Evolutionary conservation across 2,329 filamentous ascomycete genomes (phyloP).

Genomic region (Thelonectria blattea): DNA sequence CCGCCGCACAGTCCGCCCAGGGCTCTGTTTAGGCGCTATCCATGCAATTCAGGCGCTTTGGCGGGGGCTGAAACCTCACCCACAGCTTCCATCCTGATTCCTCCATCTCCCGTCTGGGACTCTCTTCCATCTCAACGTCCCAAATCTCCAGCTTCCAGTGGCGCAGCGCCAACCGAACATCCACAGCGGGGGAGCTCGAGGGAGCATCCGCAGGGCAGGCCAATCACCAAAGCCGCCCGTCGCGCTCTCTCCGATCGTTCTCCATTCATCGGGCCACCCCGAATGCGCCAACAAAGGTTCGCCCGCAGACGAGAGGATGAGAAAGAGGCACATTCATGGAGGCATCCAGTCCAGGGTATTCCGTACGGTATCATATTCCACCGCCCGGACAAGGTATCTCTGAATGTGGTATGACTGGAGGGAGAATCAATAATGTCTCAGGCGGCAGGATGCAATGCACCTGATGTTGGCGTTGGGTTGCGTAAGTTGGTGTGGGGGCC

Average conservation of each 20-base stretch:
- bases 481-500: conserved; percentile 11
- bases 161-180: conserved; percentile 6
- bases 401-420: conserved; percentile 6
- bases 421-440: not conserved
- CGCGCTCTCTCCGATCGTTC: conserved; percentile 23
- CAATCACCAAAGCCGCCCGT: conserved; percentile 22
- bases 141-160: conserved; percentile 4
- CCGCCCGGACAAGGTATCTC: not conserved
- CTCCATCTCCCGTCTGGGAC: not conserved
- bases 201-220: conserved; percentile 32
- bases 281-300: conserved; percentile 33
- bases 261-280: conserved; percentile 30
- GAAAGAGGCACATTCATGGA: not conserved
- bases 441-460: conserved; percentile 2
- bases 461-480: not conserved
- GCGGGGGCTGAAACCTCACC: conserved; percentile 37
- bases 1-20: conserved; percentile 8
- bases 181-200: conserved; percentile 11
- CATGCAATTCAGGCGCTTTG: not conserved
- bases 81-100: conserved; percentile 22
- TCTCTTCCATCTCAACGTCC: no score
- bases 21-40: conserved; percentile 10
- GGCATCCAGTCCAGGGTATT: not conserved
- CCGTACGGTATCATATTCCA: conserved; percentile 3
- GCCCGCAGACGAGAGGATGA: conserved; percentile 30